A percentile compares a stretch with the other conserved stretches of the same genome.
These are phyloP conservation scores for Globisporangium lucens DNA, from an alignment of 352 stramenopile species.

Conservation along the genomic window DNA sequence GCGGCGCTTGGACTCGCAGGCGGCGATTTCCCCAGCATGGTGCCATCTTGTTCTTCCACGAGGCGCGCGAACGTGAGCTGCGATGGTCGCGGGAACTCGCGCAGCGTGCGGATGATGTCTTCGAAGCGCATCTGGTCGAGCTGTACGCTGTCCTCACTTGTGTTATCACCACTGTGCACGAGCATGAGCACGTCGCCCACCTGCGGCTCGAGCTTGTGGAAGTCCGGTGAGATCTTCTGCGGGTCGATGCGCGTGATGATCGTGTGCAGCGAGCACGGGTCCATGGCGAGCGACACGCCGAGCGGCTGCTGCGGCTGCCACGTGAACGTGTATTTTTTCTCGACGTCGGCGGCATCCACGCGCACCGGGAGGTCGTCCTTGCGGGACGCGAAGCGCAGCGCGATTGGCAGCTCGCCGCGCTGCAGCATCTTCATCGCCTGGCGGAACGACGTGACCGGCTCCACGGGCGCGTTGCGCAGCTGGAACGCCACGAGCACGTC, in stretches of 20 bases:
- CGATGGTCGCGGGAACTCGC: conserved; percentile 48
- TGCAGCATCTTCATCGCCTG: conserved; percentile 54
- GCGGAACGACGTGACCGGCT: conserved; percentile 38
- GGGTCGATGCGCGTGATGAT: conserved; percentile 63
- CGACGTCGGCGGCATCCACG: conserved; percentile 39
- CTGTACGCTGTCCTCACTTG: conserved; percentile 19
- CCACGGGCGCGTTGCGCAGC: conserved; percentile 31
- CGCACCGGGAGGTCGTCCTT: conserved; percentile 37
- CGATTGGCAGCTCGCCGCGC: conserved; percentile 49
- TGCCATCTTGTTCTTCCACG: conserved; percentile 24
- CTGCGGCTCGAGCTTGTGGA: conserved; percentile 44
- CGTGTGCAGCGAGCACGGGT: conserved; percentile 69
- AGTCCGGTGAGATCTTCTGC: conserved; percentile 53
- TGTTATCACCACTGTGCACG: conserved; percentile 29
- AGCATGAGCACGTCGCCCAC: conserved; percentile 68
- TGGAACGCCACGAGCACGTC: conserved; percentile 64
- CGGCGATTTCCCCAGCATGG: background rate
- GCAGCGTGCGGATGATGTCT: conserved; percentile 51
- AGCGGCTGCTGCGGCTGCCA: conserved; percentile 49
- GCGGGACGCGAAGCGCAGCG: conserved; percentile 60
- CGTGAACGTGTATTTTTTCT: conserved; percentile 47
- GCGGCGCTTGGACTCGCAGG: conserved; percentile 9
- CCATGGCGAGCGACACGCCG: conserved; percentile 74
- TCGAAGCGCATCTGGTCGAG: conserved; percentile 71
- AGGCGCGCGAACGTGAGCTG: conserved; percentile 61